Evolutionary conservation across 106 monocot genomes (phyloP), one percentile per base, ranked within the genome.

Genomic region (Platanthera guangdongensis): DNA sequence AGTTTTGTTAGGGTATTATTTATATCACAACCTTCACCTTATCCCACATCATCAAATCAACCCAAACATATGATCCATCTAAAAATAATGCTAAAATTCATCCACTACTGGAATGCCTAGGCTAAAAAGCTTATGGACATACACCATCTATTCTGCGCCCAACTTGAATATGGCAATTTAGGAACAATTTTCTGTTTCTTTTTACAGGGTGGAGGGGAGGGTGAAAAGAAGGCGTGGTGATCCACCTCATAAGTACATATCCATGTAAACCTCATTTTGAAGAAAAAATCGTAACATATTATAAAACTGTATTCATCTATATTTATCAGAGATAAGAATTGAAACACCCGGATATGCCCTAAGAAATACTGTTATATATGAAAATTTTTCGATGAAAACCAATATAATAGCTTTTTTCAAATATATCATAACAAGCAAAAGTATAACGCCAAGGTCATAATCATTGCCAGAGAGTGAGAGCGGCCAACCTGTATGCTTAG

Each of bases 401-500:
- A 39, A 39, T 39, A 39, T 39, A 39, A 39, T 39, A 39, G 39
- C 39, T 39, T 39, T 39, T 39, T 39, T 39, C 55, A 55, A 10
- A 55, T 55, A 15, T 6, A 14, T 55, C 5, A 22, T 22, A 64
- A 64, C 19, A 30, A 71, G 78, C 52, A 16, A 70, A 55, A 69
- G 7, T 68, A 69, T 7, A 59, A 67, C 21, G 67, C 32, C 22
- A 39, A 60, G 9, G 13, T 67, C 32, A 39, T 67, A 67, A 67
- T 67, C 39, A 67, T 67, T 9, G 6, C 67, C 21, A 55, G n/a
- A 76, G 4, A 60, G 11, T 9, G 70, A 55, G 0, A 60, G 47
- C 69, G 8, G 60, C 75, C 73, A 68, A 96, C 96, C 93, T 96
- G 96, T 71, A 57, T 49, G n/a, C 83, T 81, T 78, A 96, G 62